Conservation (phyloP, 257 asterid species). For the Nicotiana tabacum region DNA sequence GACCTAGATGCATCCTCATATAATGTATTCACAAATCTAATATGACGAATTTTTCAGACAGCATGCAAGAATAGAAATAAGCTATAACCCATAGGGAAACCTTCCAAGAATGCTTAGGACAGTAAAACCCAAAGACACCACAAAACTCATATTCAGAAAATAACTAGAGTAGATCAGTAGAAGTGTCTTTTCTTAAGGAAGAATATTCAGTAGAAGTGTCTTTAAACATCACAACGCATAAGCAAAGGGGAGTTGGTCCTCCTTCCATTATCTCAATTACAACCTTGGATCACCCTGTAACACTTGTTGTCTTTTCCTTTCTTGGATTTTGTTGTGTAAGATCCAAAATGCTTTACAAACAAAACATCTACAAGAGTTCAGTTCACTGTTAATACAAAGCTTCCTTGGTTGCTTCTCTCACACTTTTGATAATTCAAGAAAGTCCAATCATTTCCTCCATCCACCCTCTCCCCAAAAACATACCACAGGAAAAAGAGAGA, state of each 20-base stretch:
- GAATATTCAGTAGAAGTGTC: background rate
- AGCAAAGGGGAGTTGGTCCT: background rate
- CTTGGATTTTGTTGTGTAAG: background rate
- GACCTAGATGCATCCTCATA: background rate
- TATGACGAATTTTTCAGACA: background rate
- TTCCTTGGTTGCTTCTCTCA: background rate
- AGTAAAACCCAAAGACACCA: background rate
- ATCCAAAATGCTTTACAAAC: background rate
- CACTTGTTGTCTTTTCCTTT: background rate
- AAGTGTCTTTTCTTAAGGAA: background rate
- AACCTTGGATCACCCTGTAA: background rate
- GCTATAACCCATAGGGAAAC: background rate
- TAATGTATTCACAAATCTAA: background rate
- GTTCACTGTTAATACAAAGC: conserved; percentile 1
- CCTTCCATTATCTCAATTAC: background rate
- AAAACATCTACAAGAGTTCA: background rate
- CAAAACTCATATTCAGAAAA: background rate
- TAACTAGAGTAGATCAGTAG: background rate
- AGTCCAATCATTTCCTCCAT: background rate
- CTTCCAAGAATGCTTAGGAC: background rate
- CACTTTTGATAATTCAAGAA: background rate
- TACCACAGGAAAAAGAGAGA: background rate
- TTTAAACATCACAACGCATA: background rate
- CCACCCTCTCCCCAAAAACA: background rate
- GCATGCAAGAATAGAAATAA: background rate